Percentiles rank a stretch among this genome's conserved stretches.
These are phyloP conservation scores for Dichomitus squalens DNA, from an alignment of 1,284 basidiomycete species.

Conservation along the genomic window DNA sequence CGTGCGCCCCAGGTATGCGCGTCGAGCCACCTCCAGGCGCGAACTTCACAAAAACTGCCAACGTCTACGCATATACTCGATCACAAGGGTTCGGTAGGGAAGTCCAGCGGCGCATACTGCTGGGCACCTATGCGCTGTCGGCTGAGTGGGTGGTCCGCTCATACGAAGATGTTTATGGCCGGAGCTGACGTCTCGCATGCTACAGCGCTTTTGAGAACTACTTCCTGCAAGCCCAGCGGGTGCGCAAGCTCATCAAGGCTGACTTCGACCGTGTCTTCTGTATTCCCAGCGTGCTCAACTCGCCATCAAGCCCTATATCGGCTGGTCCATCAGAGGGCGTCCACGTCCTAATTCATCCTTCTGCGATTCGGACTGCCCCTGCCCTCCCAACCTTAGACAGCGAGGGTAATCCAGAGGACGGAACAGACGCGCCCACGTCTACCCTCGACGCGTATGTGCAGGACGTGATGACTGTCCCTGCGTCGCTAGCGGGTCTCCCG, in stretches of 20 bases:
- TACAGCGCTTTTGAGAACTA: conserved; percentile 93
- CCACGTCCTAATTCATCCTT: conserved; percentile 86
- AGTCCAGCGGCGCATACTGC: conserved; percentile 85
- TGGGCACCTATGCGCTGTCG: conserved; percentile 91
- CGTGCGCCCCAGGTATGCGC: conserved; percentile 44
- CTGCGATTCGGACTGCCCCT: conserved; percentile 81
- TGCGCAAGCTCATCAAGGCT: conserved; percentile 69
- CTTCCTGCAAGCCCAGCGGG: conserved; percentile 88
- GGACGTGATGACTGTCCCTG: conserved; percentile 91
- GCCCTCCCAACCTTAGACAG: conserved; percentile 36
- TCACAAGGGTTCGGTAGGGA: conserved; percentile 81
- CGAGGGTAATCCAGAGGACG: background rate
- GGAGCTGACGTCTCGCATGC: background rate
- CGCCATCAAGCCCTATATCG: conserved; percentile 7
- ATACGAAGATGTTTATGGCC: background rate
- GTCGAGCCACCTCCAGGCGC: conserved; percentile 45
- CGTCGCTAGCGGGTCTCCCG: conserved; percentile 88
- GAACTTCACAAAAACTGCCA: conserved; percentile 46
- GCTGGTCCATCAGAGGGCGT: conserved; percentile 44
- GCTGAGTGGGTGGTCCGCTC: conserved; percentile 69
- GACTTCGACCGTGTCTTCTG: conserved; percentile 81
- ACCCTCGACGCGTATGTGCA: conserved; percentile 76
- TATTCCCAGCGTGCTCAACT: conserved; percentile 47
- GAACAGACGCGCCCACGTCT: conserved; percentile 1
- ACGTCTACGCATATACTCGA: conserved; percentile 62